Evolutionary conservation across 2,329 filamentous ascomycete species (phyloP).

Genomic region (Pseudogymnoascus sp.): DNA sequence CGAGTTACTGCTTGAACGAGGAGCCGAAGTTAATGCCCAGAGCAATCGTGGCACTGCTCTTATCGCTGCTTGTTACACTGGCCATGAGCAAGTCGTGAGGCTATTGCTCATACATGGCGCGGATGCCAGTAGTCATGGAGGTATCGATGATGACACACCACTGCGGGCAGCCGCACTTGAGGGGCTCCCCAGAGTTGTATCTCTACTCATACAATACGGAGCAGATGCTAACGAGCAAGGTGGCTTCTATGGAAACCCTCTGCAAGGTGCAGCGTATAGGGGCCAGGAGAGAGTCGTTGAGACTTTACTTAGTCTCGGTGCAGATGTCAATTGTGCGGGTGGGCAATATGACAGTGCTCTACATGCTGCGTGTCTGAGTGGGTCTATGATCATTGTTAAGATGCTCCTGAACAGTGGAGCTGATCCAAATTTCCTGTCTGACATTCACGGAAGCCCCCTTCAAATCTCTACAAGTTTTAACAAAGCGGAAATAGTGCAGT

Average conservation of each 20-base stretch:
- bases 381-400: neutral
- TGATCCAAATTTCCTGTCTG: neutral
- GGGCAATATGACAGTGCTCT: neutral
- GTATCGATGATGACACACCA: neutral
- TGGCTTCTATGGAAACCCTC: neutral
- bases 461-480: neutral
- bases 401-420: neutral
- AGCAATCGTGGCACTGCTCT: neutral
- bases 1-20: conserved; percentile 17
- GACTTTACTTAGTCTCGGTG: neutral
- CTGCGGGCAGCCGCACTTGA: neutral
- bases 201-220: neutral
- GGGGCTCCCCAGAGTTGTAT: neutral
- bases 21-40: conserved; percentile 11
- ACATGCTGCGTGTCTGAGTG: neutral
- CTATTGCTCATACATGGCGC: neutral
- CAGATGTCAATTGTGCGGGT: neutral
- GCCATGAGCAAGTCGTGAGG: neutral
- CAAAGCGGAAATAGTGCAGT: conserved; percentile 12
- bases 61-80: neutral
- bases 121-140: neutral
- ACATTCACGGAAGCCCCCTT: neutral
- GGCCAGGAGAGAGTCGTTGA: neutral
- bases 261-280: neutral
- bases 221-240: neutral